Percentiles rank a stretch among this genome's conserved stretches.
phyloP scores from a whole-genome alignment of 805 yeast genomes.

The Saccharomycopsis lassenensis region DNA sequence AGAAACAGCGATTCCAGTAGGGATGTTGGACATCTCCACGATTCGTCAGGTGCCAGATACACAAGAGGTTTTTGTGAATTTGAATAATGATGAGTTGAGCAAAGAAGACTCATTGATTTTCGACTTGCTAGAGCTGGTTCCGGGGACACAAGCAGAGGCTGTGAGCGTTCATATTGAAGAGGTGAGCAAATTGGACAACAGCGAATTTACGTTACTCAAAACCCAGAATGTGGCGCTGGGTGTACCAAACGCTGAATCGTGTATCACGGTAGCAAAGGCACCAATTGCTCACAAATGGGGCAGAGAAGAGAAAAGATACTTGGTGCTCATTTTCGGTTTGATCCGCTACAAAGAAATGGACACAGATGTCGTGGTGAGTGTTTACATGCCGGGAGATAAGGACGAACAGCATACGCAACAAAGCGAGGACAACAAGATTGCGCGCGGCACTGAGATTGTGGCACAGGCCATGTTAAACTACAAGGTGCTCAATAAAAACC shows the following conservation, averaged over 20 bases:
- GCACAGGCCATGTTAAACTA: too few relatives aligned
- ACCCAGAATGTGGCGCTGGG: too few relatives aligned
- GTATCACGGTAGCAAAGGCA: conserved; percentile 22
- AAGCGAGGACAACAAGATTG: too few relatives aligned
- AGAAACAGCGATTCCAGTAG: conserved; percentile 42
- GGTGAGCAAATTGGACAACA: too few relatives aligned
- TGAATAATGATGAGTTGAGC: conserved; percentile 21
- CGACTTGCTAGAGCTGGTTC: conserved; percentile 37
- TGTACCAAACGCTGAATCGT: conserved; percentile 1
- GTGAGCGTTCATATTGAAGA: conserved; percentile 46
- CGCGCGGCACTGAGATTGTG: too few relatives aligned
- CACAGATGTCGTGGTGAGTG: conserved; percentile 53
- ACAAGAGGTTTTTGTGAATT: conserved; percentile 76
- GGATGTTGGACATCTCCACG: conserved; percentile 63
- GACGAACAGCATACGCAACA: too few relatives aligned
- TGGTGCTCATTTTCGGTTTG: conserved; percentile 46
- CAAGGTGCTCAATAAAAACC: too few relatives aligned
- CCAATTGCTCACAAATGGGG: conserved; percentile 48
- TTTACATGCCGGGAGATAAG: conserved; percentile 60
- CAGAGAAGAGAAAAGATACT: conserved; percentile 25
- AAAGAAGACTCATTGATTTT: conserved; percentile 27
- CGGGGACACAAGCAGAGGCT: conserved; percentile 29
- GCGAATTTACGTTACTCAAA: too few relatives aligned
- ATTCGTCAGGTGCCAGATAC: conserved; percentile 84
- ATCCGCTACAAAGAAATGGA: conserved; percentile 38